Conservation (phyloP, 73 alveolate genomes). For the Paramecium primaurelia region DNA sequence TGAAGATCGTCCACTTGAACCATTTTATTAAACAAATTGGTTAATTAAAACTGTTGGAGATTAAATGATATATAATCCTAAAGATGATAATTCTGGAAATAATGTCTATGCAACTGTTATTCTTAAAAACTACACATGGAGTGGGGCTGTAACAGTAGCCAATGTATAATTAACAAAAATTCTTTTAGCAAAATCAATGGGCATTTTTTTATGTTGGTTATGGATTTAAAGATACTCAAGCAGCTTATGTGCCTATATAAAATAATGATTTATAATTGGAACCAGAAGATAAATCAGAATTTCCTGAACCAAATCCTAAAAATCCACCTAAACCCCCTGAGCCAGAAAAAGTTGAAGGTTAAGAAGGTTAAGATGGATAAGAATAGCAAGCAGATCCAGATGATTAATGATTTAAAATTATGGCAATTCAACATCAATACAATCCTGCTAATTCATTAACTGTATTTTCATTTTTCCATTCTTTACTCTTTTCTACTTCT, state of each 20-base stretch:
- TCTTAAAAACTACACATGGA: conserved; percentile 77
- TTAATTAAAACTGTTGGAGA: conserved; percentile 72
- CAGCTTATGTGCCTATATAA: conserved; percentile 71
- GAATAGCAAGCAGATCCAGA: conserved; percentile 11
- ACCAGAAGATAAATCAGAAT: conserved; percentile 78
- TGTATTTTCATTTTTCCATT: background rate
- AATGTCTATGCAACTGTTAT: conserved; percentile 70
- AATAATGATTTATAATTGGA: conserved; percentile 70
- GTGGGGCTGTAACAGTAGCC: conserved; percentile 74
- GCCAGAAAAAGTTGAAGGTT: conserved; percentile 21
- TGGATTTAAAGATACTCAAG: conserved; percentile 76
- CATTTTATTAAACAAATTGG: conserved; percentile 60
- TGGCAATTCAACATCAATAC: background rate
- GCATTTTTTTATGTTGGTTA: conserved; percentile 80
- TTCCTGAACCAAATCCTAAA: conserved; percentile 78
- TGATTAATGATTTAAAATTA: background rate
- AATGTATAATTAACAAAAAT: conserved; percentile 3
- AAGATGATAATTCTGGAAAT: conserved; percentile 65
- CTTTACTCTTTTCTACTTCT: background rate
- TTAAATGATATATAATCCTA: conserved; percentile 63
- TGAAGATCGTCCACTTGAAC: conserved; percentile 68
- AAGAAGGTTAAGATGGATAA: background rate
- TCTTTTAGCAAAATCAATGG: conserved; percentile 67
- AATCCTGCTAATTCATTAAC: background rate
- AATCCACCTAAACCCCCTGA: conserved; percentile 61